These are phyloP conservation scores for Hypomyces rosellus DNA, from an alignment of 2,329 filamentous ascomycete genomes.

Conservation along the genomic window DNA sequence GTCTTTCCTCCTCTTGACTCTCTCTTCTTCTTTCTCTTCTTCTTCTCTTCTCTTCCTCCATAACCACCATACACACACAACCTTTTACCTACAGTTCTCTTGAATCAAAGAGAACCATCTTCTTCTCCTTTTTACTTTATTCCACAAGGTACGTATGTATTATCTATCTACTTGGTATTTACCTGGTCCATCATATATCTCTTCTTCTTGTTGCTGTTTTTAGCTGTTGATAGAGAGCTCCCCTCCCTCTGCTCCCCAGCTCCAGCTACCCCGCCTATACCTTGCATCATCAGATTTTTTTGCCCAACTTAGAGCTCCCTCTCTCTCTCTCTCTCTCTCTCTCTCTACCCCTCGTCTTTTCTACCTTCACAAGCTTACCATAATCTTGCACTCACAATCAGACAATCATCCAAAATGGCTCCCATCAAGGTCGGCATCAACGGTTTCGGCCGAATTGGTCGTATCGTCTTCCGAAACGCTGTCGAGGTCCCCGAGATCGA, in stretches of 20 bases:
- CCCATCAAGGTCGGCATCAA: constrained; percentile 87
- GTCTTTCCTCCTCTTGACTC: constrained; percentile 2
- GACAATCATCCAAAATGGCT: constrained; percentile 6
- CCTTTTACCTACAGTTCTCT: background rate
- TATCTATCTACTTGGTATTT: background rate
- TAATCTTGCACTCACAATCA: constrained; percentile 12
- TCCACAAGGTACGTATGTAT: background rate
- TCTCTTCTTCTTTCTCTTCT: constrained; percentile 1
- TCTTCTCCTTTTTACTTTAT: constrained; percentile 3
- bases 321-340: constrained; percentile 14
- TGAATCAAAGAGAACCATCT: background rate
- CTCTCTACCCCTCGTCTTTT: constrained; percentile 15
- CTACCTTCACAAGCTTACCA: constrained; percentile 15
- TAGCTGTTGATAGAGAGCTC: constrained; percentile 8
- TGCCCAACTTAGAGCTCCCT: constrained; percentile 17
- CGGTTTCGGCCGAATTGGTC: constrained; percentile 99
- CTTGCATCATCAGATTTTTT: constrained; percentile 13
- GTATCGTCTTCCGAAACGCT: constrained; percentile 98
- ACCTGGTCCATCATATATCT: constrained; percentile 1
- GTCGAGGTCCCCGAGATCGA: constrained; percentile 84
- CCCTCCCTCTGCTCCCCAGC: constrained; percentile 7
- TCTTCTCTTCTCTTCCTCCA: constrained; percentile 2
- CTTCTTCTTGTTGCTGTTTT: background rate
- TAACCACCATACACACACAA: background rate
- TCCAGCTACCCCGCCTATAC: constrained; percentile 10